Conservation (phyloP, 495 filamentous ascomycete species). For the Xylaria acuta region DNA sequence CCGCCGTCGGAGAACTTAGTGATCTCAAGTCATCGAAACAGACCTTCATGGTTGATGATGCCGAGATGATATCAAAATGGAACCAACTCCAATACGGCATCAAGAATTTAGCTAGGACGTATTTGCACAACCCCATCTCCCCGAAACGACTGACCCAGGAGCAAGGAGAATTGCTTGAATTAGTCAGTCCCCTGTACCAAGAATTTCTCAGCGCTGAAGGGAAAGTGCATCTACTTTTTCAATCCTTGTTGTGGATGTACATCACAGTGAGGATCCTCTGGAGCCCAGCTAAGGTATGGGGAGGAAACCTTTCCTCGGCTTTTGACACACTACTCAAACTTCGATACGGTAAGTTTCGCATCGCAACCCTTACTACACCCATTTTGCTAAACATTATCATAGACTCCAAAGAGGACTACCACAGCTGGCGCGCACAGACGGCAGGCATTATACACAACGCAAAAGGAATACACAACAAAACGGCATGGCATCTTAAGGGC, state of each 20-base stretch:
- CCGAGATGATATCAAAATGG: constrained; percentile 17
- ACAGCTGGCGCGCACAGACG: background rate
- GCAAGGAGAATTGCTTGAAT: background rate
- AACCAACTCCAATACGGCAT: background rate
- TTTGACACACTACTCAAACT: background rate
- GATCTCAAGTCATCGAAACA: constrained; percentile 8
- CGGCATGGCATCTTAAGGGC: too few relatives aligned
- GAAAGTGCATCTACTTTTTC: background rate
- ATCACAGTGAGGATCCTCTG: background rate
- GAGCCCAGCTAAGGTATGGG: background rate
- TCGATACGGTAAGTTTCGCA: background rate
- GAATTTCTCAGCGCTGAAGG: background rate
- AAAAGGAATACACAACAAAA: background rate
- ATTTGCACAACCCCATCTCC: background rate
- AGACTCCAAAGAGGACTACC: background rate
- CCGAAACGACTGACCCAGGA: background rate
- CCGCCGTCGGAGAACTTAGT: constrained; percentile 6
- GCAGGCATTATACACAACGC: background rate
- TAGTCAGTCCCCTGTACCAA: background rate
- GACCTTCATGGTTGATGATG: constrained; percentile 11
- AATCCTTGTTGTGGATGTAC: background rate
- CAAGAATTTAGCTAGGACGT: background rate
- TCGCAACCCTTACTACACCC: too few relatives aligned
- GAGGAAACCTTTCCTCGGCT: background rate
- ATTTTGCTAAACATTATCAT: background rate